These are phyloP conservation scores for Hemisphaericaspora nanyangensis DNA, from an alignment of 805 yeast genomes.

Conservation along the genomic window DNA sequence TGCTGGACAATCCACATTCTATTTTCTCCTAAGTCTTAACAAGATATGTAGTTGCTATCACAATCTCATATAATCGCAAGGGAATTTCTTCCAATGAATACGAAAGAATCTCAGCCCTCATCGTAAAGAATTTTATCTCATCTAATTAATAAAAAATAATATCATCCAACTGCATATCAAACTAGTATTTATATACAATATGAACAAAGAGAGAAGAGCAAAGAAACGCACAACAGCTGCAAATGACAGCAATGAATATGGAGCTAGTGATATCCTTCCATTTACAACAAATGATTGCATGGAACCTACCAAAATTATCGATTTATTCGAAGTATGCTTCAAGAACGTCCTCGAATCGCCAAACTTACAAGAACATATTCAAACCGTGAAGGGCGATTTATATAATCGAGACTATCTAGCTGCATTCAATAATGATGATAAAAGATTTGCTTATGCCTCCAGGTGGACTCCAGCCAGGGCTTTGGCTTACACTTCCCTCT, in stretches of 20 bases:
- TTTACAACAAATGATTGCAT: conserved; percentile 29
- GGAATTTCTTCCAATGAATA: no score
- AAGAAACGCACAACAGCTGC: background rate
- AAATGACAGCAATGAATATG: background rate
- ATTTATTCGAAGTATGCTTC: conserved; percentile 32
- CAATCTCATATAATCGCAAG: no score
- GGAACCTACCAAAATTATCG: conserved; percentile 32
- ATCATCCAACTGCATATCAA: no score
- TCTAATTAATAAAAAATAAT: no score
- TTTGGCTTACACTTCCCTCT: conserved; percentile 65
- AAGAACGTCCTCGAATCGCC: conserved; percentile 30
- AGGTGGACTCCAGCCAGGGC: conserved; percentile 89
- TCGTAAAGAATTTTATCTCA: no score
- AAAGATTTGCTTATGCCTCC: conserved; percentile 72
- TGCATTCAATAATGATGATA: conserved; percentile 63
- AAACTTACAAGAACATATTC: conserved; percentile 46
- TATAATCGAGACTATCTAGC: conserved; percentile 64
- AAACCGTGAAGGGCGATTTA: conserved; percentile 64
- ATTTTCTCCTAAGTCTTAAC: no score
- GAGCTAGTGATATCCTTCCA: conserved; percentile 19
- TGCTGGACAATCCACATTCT: no score
- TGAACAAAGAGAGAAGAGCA: conserved; percentile 6
- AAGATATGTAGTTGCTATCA: no score
- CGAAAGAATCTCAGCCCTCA: no score
- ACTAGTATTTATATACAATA: no score